A percentile compares a stretch with the other conserved stretches of the same genome.
Evolutionary conservation across 768 basidiomycete genomes (phyloP).

Genomic region (Hygrophorus russula): DNA sequence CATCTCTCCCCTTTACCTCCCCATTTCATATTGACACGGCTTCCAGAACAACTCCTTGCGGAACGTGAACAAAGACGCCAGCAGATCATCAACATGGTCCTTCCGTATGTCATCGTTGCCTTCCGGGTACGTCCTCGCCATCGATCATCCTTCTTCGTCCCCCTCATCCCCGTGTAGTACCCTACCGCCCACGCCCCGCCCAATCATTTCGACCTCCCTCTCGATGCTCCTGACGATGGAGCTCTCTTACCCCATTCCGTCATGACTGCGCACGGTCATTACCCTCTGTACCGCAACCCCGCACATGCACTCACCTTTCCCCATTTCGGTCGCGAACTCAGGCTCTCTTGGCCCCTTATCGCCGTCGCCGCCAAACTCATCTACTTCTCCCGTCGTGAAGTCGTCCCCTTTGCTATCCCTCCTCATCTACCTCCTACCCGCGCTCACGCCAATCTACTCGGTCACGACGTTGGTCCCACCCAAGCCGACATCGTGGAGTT

Average conservation of each 20-base stretch:
- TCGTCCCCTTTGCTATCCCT: slow-evolving; percentile 31
- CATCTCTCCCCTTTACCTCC: background rate
- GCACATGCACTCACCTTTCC: slow-evolving; percentile 12
- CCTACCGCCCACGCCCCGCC: slow-evolving; percentile 49
- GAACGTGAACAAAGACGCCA: slow-evolving; percentile 19
- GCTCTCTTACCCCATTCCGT: slow-evolving; percentile 14
- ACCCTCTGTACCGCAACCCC: slow-evolving; percentile 29
- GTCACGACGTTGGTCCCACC: slow-evolving; percentile 26
- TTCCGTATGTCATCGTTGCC: slow-evolving; percentile 38
- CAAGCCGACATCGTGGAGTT: slow-evolving; percentile 51
- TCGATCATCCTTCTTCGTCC: slow-evolving; percentile 6
- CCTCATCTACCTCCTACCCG: slow-evolving; percentile 22
- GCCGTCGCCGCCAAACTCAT: slow-evolving; percentile 50
- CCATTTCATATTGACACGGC: background rate
- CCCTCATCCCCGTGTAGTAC: slow-evolving; percentile 26
- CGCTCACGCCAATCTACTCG: slow-evolving; percentile 14
- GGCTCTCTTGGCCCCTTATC: slow-evolving; percentile 28
- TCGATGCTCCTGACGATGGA: slow-evolving; percentile 14
- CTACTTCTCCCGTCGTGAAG: slow-evolving; percentile 49
- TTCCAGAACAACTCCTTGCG: slow-evolving; percentile 16
- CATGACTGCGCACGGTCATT: slow-evolving; percentile 29
- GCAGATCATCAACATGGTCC: slow-evolving; percentile 20
- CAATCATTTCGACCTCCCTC: slow-evolving; percentile 46
- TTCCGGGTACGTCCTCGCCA: slow-evolving; percentile 26
- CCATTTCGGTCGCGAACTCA: slow-evolving; percentile 15